phyloP scores from a whole-genome alignment of 2,329 filamentous ascomycete genomes.

The Leptoxyphium fumago region DNA sequence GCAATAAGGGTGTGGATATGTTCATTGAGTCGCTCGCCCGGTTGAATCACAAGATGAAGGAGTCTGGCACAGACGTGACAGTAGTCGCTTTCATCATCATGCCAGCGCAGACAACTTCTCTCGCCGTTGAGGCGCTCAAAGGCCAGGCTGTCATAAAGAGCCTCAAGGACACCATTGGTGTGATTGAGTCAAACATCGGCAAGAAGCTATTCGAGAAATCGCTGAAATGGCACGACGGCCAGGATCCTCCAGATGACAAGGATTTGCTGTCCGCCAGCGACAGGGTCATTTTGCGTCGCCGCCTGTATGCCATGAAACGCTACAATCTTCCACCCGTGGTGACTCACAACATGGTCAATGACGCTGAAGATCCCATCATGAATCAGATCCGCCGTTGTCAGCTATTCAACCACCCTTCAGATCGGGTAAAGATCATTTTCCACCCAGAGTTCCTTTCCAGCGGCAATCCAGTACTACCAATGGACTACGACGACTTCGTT shows the following conservation, averaged over 20 bases:
- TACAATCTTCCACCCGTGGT: slow-evolving; percentile 83
- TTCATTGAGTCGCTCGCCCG: slow-evolving; percentile 94
- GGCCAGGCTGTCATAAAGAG: slow-evolving; percentile 97
- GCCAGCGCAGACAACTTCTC: slow-evolving; percentile 87
- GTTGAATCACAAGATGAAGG: slow-evolving; percentile 85
- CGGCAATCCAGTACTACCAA: slow-evolving; percentile 80
- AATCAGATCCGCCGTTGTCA: slow-evolving; percentile 94
- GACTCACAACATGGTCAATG: slow-evolving; percentile 97
- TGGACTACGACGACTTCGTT: slow-evolving; percentile 98
- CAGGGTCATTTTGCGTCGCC: slow-evolving; percentile 76
- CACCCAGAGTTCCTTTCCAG: slow-evolving; percentile 97
- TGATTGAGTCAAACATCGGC: slow-evolving; percentile 84
- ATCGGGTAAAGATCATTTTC: slow-evolving; percentile 96
- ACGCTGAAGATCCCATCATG: slow-evolving; percentile 80
- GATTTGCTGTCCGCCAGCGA: slow-evolving; percentile 86
- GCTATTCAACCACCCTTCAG: slow-evolving; percentile 87
- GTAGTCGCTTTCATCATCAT: slow-evolving; percentile 98
- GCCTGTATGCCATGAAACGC: slow-evolving; percentile 94
- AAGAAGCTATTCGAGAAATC: slow-evolving; percentile 90
- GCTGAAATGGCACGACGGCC: slow-evolving; percentile 88
- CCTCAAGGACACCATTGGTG: slow-evolving; percentile 77
- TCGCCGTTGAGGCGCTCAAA: slow-evolving; percentile 90
- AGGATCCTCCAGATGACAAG: slow-evolving; percentile 88
- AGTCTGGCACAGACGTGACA: slow-evolving; percentile 71
- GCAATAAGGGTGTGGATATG: slow-evolving; percentile 99